Evolutionary conservation across 2,329 filamentous ascomycete genomes (phyloP), one percentile per base, ranked within the genome.

Genomic region (Dendrostoma leiphaemia): DNA sequence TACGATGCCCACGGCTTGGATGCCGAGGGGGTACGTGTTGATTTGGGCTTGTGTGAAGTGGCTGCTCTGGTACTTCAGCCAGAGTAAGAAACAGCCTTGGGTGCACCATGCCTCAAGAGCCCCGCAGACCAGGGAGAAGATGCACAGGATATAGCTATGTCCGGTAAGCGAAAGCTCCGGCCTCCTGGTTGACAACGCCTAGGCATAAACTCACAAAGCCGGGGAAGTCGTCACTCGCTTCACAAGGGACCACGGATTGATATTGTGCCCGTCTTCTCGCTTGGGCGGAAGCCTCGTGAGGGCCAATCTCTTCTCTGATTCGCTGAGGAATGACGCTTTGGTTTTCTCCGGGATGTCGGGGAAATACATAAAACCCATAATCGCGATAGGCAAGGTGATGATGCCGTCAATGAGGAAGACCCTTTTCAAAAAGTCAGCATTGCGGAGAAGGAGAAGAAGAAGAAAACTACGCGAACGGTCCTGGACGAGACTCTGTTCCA

Each of bases 371-470:
- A 74, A 71, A n/a, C 76, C 76, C 46, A 75, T 75, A 10, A 78
- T 44, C 8, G 74, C 75, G 6, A 79, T 69, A 1, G 76, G 75
- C 1, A 78, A 56, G 1, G 74, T 79, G 53, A 79, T 78, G 13
- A 78, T 64, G 2, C 74, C 74, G 54, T 79, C 74, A 15, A 43
- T 43, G 40, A 28, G 24, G 40, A 43, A 24, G 12, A 26, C 40
- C 13, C 21, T 26, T 28, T 7, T 6, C n/a, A 23, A 43, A 37
- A 2, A 37, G 34, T 37, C n/a, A 37, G 34, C 13, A 3, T 37
- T 19, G 4, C n/a, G n/a, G n/a, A 9, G 3, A 37, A 17, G 15
- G 34, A 37, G n/a, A n/a, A n/a, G n/a, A n/a, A n/a, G n/a, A n/a
- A n/a, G n/a, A n/a, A n/a, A n/a, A n/a, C n/a, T n/a, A 17, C 34